These are phyloP conservation scores for Musa itinerans DNA, from an alignment of 176 grass and related monocot genomes.

Conservation along the genomic window DNA sequence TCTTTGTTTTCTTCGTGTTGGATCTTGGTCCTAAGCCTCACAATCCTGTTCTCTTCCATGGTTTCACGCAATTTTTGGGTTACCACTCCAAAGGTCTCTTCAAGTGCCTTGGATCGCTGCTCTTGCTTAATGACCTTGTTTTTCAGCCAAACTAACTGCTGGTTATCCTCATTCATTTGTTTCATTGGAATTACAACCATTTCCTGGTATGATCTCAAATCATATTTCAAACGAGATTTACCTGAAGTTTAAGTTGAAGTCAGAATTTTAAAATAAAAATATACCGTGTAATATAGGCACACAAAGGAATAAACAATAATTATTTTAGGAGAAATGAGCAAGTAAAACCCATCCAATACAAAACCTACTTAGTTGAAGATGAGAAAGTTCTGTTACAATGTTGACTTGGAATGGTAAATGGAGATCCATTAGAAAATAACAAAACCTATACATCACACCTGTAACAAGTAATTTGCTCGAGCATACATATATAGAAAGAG, in stretches of 20 bases:
- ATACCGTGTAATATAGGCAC: neutral
- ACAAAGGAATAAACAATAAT: neutral
- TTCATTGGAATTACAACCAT: conserved; percentile 78
- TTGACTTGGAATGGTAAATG: no score
- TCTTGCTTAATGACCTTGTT: conserved; percentile 50
- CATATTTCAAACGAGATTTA: conserved; percentile 58
- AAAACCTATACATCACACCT: no score
- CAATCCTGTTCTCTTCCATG: conserved; percentile 34
- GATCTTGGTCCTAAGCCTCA: conserved; percentile 44
- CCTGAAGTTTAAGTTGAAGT: conserved; percentile 33
- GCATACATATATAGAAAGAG: no score
- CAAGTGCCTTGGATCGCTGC: conserved; percentile 47
- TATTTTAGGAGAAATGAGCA: no score
- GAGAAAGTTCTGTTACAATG: no score
- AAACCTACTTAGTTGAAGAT: no score
- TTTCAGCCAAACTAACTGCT: conserved; percentile 53
- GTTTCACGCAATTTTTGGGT: conserved; percentile 47
- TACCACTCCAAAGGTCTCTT: conserved; percentile 39
- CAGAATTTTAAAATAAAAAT: conserved; percentile 6
- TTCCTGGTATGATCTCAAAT: conserved; percentile 78
- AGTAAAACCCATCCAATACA: no score
- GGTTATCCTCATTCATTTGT: conserved; percentile 85
- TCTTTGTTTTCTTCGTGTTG: conserved; percentile 64
- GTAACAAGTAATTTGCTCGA: no score
- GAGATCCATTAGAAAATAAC: no score